phyloP scores from a whole-genome alignment of 805 yeast genomes.

The Pichia paraexigua region DNA sequence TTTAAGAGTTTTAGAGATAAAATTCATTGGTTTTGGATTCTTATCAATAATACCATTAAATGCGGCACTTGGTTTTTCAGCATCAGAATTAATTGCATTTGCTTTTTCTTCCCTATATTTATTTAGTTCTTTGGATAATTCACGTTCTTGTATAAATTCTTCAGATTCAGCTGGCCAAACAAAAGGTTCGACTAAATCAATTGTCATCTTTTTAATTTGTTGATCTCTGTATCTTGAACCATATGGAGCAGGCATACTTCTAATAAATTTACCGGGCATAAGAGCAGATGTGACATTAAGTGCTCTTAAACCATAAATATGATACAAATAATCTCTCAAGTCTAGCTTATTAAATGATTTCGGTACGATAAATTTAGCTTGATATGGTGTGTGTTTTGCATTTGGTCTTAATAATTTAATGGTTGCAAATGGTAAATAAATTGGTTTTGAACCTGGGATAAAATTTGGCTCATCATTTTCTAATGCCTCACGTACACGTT shows the following conservation, averaged over 20 bases:
- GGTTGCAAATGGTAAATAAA: constrained; percentile 82
- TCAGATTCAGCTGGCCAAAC: constrained; percentile 75
- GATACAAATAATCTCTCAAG: constrained; percentile 85
- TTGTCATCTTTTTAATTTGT: constrained; percentile 91
- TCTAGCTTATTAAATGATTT: constrained; percentile 89
- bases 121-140: constrained; percentile 37
- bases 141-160: constrained; percentile 27
- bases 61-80: constrained; percentile 56
- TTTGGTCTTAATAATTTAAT: constrained; percentile 77
- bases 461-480: constrained; percentile 70
- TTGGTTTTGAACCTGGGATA: constrained; percentile 64
- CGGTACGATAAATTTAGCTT: constrained; percentile 94
- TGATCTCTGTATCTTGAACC: constrained; percentile 67
- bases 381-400: constrained; percentile 96
- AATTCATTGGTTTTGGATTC: constrained; percentile 56
- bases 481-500: constrained; percentile 37
- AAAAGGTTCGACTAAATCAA: constrained; percentile 92
- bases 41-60: constrained; percentile 60
- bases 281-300: constrained; percentile 82
- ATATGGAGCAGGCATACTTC: constrained; percentile 44
- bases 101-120: constrained; percentile 44
- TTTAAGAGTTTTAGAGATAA: constrained; percentile 43
- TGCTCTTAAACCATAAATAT: constrained; percentile 85
- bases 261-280: constrained; percentile 58
- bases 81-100: constrained; percentile 55